Evolutionary conservation across 2,329 filamentous ascomycete species (phyloP).

Genomic region (Sordariomycetes sp.): DNA sequence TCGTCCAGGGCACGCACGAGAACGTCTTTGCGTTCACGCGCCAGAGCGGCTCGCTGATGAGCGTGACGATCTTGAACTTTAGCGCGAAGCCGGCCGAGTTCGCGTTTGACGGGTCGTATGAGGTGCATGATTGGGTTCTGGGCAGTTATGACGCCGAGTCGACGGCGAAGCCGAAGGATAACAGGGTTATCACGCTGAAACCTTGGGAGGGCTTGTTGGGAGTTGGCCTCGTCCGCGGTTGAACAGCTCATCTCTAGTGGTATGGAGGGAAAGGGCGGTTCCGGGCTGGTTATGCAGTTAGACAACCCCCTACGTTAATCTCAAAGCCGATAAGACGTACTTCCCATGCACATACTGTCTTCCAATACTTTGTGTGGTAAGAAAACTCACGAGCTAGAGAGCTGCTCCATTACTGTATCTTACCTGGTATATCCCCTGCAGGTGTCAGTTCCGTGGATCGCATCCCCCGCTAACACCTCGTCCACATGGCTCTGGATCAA

Average conservation of each 20-base stretch:
- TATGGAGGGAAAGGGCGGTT: not conserved
- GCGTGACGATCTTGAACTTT: constrained; percentile 4
- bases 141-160: constrained; percentile 3
- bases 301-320: too few relatives aligned
- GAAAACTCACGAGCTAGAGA: too few relatives aligned
- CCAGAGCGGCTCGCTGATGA: not conserved
- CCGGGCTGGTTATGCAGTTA: too few relatives aligned
- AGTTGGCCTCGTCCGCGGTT: not conserved
- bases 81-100: constrained; percentile 1
- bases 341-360: too few relatives aligned
- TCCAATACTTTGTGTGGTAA: too few relatives aligned
- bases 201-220: constrained; percentile 4
- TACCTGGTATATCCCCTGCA: too few relatives aligned
- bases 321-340: too few relatives aligned
- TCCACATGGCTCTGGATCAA: too few relatives aligned
- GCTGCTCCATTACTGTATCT: too few relatives aligned
- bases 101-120: not conserved
- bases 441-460: too few relatives aligned
- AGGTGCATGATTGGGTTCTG: not conserved
- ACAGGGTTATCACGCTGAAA: not conserved
- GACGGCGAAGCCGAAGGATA: not conserved
- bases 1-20: constrained; percentile 1
- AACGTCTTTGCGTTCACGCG: constrained; percentile 1
- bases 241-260: not conserved
- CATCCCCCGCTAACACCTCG: too few relatives aligned